Conservation (phyloP, 495 filamentous ascomycete species). For the Pyrenula massariospora region DNA sequence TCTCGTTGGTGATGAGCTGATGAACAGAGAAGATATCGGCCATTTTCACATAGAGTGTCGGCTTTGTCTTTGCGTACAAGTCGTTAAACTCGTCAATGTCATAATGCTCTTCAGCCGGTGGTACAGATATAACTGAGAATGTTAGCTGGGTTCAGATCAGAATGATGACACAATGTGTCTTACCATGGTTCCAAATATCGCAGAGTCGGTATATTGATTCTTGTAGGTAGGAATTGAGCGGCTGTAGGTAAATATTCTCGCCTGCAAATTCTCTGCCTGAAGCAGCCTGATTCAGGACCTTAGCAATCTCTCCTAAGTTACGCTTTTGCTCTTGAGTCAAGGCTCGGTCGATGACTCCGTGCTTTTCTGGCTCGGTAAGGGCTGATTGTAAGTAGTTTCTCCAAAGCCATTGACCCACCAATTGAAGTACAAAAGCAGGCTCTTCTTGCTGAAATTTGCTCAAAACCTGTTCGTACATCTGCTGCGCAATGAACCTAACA, state of each 20-base stretch:
- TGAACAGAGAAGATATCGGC: constrained; percentile 95
- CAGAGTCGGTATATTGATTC: constrained; percentile 75
- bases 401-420: constrained; percentile 85
- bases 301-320: constrained; percentile 82
- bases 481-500: constrained; percentile 75
- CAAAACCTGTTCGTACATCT: constrained; percentile 69
- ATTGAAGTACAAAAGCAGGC: constrained; percentile 65
- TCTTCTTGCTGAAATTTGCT: constrained; percentile 69
- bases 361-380: constrained; percentile 72
- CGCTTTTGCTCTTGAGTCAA: constrained; percentile 85
- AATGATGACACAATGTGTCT: constrained; percentile 13
- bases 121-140: constrained; percentile 60
- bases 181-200: constrained; percentile 57
- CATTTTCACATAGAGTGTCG: constrained; percentile 97
- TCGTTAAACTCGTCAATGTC: constrained; percentile 99
- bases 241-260: constrained; percentile 91
- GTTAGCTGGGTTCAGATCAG: constrained; percentile 12
- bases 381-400: constrained; percentile 88
- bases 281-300: constrained; percentile 79
- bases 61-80: constrained; percentile 87
- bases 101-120: constrained; percentile 78
- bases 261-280: constrained; percentile 79
- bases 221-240: constrained; percentile 78
- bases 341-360: constrained; percentile 77
- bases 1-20: constrained; percentile 68